Percentiles rank a stretch among this genome's conserved stretches.
These are phyloP conservation scores for Aspergillus calidoustus DNA, from an alignment of 2,329 filamentous ascomycete species.

Conservation along the genomic window DNA sequence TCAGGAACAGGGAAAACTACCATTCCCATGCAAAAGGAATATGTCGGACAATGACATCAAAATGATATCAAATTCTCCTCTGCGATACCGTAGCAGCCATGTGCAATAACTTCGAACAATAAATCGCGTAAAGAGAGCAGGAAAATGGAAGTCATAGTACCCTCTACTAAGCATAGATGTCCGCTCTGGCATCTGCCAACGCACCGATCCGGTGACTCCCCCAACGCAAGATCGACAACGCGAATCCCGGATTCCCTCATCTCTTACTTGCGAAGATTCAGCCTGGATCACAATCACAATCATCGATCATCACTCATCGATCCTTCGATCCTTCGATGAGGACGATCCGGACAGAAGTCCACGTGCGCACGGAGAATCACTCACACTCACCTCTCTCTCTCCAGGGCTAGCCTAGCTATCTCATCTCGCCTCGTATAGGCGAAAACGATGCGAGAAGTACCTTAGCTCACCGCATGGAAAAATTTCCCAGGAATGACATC, in stretches of 20 bases:
- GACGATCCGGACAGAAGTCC: not conserved
- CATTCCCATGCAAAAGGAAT: not conserved
- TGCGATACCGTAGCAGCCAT: not conserved
- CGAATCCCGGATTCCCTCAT: conserved; percentile 10
- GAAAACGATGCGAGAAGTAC: not conserved
- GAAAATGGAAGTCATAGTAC: not conserved
- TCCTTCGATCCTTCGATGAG: too few species aligned
- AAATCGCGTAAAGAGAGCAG: not conserved
- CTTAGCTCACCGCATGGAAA: not conserved
- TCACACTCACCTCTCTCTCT: not conserved
- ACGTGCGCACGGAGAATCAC: not conserved
- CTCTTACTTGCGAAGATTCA: not conserved
- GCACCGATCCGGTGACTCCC: conserved; percentile 41
- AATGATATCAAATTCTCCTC: not conserved
- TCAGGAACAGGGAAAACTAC: not conserved
- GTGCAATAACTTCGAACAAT: not conserved
- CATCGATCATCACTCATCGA: not conserved
- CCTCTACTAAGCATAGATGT: not conserved
- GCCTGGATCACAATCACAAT: not conserved
- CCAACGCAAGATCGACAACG: conserved; percentile 33
- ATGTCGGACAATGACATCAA: not conserved
- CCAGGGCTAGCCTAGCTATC: too few species aligned
- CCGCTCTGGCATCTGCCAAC: conserved; percentile 29
- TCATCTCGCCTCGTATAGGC: too few species aligned
- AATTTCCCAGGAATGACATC: not conserved